Evolutionary conservation across 805 yeast genomes (phyloP), one percentile per base, ranked within the genome.

Genomic region (Ogataea parapolymorpha): DNA sequence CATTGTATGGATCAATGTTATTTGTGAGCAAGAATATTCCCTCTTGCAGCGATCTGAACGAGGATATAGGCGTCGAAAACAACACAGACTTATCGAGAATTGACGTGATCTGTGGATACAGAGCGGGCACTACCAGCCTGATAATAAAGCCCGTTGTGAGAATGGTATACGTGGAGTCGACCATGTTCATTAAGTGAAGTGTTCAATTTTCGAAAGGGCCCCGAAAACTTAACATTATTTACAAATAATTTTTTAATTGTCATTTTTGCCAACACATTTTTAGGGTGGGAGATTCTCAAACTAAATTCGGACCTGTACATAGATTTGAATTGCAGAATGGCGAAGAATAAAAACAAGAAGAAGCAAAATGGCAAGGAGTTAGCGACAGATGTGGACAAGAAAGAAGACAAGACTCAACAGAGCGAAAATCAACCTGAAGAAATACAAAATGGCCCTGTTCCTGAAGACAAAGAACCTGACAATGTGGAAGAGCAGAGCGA

Each of bases 41-140:
- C 57, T 85, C 95, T 50, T 70, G 62, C 30, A 85, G 57, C 28
- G 78, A 69, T 53, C 78, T 72, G 62, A 72, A 84, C 26, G 93
- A 82, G 41, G 84, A 74, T 4, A 85, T 67, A 0, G 95, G 88
- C 0, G 95, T 85, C 14, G 89, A 71, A 34, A 85, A 67, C 48
- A 83, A 79, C 6, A 80, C 80, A 2, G 80, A 70, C n/a, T 65
- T 62, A 42, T 71, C 79, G 25, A 77, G 58, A 3, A 63, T 43
- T 3, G 41, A 36, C 4, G 71, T 44, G 6, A 68, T 37, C 5
- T 42, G 35, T 0, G 71, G 70, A 17, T 62, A 42, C 4, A 48
- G 33, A 2, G 44, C 42, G n/a, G 67, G 67, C 16, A 59, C 43
- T 4, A 42, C 10, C 2, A 56, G 27, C 40, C 67, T 45, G 4